A percentile compares a stretch with the other conserved stretches of the same genome.
phyloP scores from a whole-genome alignment of 768 basidiomycete species.

The Lyophyllum semitale region DNA sequence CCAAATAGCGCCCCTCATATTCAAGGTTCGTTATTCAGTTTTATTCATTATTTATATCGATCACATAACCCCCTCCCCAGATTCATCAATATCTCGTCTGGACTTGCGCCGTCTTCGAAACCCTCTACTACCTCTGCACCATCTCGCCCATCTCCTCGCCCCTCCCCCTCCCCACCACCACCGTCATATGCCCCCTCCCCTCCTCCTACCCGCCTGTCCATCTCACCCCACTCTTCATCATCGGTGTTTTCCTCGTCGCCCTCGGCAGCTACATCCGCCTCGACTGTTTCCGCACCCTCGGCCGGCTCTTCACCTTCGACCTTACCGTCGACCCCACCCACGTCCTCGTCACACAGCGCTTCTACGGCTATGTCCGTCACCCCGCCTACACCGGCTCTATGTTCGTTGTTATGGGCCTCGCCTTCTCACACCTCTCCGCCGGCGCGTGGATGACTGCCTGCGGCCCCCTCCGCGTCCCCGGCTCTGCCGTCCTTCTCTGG shows the following conservation, averaged over 20 bases:
- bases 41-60: neutral
- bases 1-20: constrained; percentile 48
- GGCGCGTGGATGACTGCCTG: constrained; percentile 42
- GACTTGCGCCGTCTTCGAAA: constrained; percentile 22
- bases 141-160: constrained; percentile 20
- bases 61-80: neutral
- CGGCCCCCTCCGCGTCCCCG: constrained; percentile 27
- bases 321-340: constrained; percentile 46
- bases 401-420: constrained; percentile 40
- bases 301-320: constrained; percentile 50
- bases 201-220: constrained; percentile 21
- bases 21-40: constrained; percentile 35
- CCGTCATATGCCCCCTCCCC: constrained; percentile 27
- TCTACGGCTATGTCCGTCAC: constrained; percentile 48
- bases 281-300: constrained; percentile 47
- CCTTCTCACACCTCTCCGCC: constrained; percentile 38
- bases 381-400: constrained; percentile 49
- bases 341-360: constrained; percentile 42
- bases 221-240: constrained; percentile 33
- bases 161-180: constrained; percentile 30
- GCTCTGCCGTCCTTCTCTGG: constrained; percentile 26
- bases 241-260: constrained; percentile 34
- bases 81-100: constrained; percentile 20
- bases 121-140: constrained; percentile 16
- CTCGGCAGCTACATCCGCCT: constrained; percentile 41